phyloP scores from a whole-genome alignment of 108 stramenopile genomes.

The Tribonema minus region DNA sequence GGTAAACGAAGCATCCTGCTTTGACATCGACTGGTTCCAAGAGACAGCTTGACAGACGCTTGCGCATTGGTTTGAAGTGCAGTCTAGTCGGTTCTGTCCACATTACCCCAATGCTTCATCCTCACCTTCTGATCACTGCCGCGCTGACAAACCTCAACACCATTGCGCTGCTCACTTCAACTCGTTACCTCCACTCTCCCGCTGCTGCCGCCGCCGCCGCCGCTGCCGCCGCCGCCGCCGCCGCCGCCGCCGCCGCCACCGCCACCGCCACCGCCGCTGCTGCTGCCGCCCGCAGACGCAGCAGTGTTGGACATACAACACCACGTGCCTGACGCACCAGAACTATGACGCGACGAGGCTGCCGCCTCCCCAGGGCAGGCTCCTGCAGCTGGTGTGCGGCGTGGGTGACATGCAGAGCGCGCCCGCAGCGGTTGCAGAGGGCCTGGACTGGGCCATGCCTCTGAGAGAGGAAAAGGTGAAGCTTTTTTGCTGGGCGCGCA shows the following conservation, averaged over 20 bases:
- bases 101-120: no score
- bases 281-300: not conserved
- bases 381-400: slow-evolving; percentile 50
- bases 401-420: slow-evolving; percentile 23
- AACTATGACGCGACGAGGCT: not conserved
- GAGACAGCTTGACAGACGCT: no score
- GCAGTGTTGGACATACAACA: slow-evolving; percentile 1
- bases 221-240: no score
- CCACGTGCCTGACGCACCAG: slow-evolving; percentile 29
- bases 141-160: not conserved
- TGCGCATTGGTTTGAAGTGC: no score
- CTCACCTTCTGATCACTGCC: not conserved
- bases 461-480: slow-evolving; percentile 5
- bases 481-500: not conserved
- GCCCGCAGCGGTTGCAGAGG: not conserved
- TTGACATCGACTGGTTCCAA: no score
- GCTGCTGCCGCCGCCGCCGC: no score
- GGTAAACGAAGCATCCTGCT: no score
- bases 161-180: not conserved
- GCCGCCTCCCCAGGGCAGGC: slow-evolving; percentile 14
- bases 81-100: no score
- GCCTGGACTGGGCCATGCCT: slow-evolving; percentile 25
- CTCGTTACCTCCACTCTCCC: not conserved
- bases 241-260: no score
- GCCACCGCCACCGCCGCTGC: no score